phyloP scores from a whole-genome alignment of 139 green algal species.

The Astrephomene gubernaculifera region DNA sequence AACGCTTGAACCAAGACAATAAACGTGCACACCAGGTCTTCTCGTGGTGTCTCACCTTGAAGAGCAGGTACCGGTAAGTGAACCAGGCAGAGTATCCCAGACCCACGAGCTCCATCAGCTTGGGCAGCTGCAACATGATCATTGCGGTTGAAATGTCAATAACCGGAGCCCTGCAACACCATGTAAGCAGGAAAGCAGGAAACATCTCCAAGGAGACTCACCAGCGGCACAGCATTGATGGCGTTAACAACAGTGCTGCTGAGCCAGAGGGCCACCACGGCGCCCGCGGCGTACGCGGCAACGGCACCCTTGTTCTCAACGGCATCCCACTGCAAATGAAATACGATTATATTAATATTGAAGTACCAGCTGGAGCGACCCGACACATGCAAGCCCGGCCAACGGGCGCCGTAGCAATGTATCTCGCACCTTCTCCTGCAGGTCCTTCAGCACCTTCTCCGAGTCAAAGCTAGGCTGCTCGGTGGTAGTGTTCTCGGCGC shows the following conservation, averaged over 20 bases:
- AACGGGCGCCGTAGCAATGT: neutral
- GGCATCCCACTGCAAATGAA: constrained; percentile 78
- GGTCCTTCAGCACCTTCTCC: constrained; percentile 80
- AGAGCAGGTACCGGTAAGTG: constrained; percentile 98
- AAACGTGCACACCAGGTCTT: neutral
- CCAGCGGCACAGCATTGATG: constrained; percentile 94
- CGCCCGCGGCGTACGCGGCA: constrained; percentile 87
- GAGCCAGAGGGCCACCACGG: constrained; percentile 91
- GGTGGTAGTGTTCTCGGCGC: constrained; percentile 23
- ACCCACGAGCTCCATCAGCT: constrained; percentile 98
- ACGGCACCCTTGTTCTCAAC: constrained; percentile 93
- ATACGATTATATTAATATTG: neutral
- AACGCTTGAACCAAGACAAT: no score
- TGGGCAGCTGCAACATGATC: constrained; percentile 86
- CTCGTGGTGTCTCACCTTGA: constrained; percentile 80
- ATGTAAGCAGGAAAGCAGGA: no score
- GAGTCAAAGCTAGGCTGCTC: constrained; percentile 56
- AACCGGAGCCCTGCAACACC: no score
- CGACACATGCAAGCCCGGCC: neutral
- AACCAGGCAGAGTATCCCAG: constrained; percentile 98
- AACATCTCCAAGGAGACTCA: constrained; percentile 50
- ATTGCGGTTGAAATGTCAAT: neutral
- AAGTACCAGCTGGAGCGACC: neutral
- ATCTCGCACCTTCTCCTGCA: constrained; percentile 75
- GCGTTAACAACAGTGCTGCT: constrained; percentile 89